These are phyloP conservation scores for Penicillium polonicum DNA, from an alignment of 2,329 filamentous ascomycete genomes.

Conservation along the genomic window DNA sequence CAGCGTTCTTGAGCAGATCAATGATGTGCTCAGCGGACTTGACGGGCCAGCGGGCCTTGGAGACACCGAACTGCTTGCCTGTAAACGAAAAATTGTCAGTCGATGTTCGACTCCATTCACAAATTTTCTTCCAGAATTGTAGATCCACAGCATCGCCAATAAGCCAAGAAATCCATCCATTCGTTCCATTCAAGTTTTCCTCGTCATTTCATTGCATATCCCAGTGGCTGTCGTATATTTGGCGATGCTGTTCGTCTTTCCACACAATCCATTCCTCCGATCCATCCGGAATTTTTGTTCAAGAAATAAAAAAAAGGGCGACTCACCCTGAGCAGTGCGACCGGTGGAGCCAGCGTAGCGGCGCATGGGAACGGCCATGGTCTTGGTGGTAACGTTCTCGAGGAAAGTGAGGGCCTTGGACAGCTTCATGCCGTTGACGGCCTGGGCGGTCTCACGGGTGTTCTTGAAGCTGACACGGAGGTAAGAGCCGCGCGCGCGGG, in stretches of 20 bases:
- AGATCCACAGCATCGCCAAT: conserved; percentile 12
- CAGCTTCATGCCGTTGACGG: conserved; percentile 99
- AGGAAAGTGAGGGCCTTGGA: conserved; percentile 94
- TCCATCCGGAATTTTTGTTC: conserved; percentile 17
- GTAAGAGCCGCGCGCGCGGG: conserved; percentile 97
- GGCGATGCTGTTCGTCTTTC: conserved; percentile 3
- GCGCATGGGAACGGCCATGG: conserved; percentile 97
- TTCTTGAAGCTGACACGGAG: conserved; percentile 99
- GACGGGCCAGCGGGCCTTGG: conserved; percentile 96
- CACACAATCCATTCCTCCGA: conserved; percentile 11
- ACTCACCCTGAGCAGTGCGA: conserved; percentile 96
- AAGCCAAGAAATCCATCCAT: neutral
- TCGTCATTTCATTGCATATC: neutral
- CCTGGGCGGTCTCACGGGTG: conserved; percentile 98
- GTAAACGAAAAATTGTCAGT: conserved; percentile 26
- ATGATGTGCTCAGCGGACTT: conserved; percentile 99
- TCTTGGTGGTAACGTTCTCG: conserved; percentile 95
- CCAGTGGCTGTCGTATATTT: conserved; percentile 9
- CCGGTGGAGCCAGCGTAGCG: conserved; percentile 95
- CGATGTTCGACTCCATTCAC: conserved; percentile 5
- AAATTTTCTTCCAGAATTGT: conserved; percentile 6
- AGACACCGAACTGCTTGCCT: conserved; percentile 99
- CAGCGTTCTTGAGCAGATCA: conserved; percentile 94
- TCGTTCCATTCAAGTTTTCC: neutral
- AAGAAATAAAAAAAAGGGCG: neutral